Evolutionary conservation across 1,139 yeast genomes (phyloP).

Genomic region (Saccharomyces hybrid): DNA sequence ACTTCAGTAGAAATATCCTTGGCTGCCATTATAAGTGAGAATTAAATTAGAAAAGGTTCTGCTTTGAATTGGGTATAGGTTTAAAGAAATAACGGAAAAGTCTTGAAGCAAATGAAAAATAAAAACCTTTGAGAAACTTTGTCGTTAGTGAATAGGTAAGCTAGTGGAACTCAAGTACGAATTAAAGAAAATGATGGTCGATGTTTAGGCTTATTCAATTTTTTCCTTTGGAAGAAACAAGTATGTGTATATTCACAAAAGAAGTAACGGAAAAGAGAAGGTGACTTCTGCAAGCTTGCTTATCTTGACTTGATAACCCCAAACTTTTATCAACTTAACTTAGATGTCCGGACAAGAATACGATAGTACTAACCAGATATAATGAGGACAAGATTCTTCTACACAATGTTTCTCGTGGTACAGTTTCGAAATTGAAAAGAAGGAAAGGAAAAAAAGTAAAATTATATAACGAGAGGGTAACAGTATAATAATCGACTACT

Average conservation of each 20-base stretch:
- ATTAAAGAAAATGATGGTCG: neutral
- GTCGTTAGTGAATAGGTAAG: neutral
- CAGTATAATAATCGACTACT: neutral
- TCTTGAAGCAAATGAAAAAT: neutral
- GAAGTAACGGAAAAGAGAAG: neutral
- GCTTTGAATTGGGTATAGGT: neutral
- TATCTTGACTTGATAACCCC: neutral
- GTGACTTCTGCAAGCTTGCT: neutral
- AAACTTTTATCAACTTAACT: neutral
- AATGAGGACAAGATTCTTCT: neutral
- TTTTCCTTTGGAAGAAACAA: neutral
- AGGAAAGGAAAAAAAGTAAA: neutral
- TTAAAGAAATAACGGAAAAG: neutral
- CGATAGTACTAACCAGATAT: neutral
- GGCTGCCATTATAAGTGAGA: slow-evolving; percentile 4
- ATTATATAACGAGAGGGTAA: neutral
- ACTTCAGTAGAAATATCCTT: slow-evolving; percentile 33
- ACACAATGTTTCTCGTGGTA: neutral
- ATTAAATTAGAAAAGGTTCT: slow-evolving; percentile 5
- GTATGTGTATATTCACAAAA: neutral
- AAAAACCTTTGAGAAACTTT: neutral
- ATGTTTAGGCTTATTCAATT: neutral
- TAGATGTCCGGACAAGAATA: neutral
- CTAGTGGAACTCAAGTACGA: neutral
- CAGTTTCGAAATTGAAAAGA: neutral